Percentiles rank a stretch among this genome's conserved stretches.
Evolutionary conservation across 129 eudicot genomes (phyloP).

Genomic region (Lactuca saligna): DNA sequence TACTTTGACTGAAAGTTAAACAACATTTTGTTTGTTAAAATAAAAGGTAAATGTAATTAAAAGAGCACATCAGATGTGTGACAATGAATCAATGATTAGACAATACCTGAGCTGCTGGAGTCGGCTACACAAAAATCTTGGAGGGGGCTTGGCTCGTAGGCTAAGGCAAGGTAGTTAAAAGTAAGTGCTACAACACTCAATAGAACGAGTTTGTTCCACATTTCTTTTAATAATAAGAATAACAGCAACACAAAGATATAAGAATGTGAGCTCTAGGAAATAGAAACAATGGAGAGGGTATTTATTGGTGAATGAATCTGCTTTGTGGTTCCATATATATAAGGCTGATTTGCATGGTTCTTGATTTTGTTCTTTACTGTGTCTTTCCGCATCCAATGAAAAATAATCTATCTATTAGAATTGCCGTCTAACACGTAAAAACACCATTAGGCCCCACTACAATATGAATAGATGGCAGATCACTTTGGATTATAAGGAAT

Average conservation of each 20-base stretch:
- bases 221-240: background rate
- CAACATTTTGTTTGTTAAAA: background rate
- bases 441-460: too few species aligned
- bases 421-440: background rate
- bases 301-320: background rate
- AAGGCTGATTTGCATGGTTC: background rate
- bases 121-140: constrained; percentile 19
- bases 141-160: constrained; percentile 1
- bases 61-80: background rate
- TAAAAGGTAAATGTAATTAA: background rate
- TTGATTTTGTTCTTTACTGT: too few species aligned
- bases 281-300: background rate
- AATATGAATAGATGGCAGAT: too few species aligned
- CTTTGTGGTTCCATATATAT: background rate
- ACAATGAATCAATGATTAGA: background rate
- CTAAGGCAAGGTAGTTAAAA: background rate
- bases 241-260: background rate
- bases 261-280: background rate
- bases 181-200: background rate
- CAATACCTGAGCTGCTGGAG: constrained; percentile 7
- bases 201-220: background rate
- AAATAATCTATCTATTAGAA: too few species aligned
- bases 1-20: constrained; percentile 5
- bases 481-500: background rate
- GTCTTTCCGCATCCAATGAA: background rate